These are phyloP conservation scores for Rhodotorula diobovata DNA, from an alignment of 768 basidiomycete species.

Conservation along the genomic window DNA sequence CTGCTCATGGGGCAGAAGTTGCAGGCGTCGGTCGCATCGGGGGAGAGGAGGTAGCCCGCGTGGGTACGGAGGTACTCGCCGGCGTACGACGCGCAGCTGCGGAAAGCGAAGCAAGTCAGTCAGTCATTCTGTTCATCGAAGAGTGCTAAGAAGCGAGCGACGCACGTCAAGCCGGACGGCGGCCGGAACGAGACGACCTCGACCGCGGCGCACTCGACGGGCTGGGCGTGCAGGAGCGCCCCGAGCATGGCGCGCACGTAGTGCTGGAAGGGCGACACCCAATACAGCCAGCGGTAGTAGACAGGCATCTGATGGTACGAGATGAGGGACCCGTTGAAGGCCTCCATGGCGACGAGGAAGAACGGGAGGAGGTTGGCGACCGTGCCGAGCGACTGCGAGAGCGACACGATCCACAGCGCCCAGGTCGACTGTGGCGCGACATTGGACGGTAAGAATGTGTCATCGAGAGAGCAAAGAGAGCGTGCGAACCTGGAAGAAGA, in stretches of 20 bases:
- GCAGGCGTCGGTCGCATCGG: slow-evolving; percentile 6
- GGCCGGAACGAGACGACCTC: slow-evolving; percentile 64
- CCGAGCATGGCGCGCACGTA: slow-evolving; percentile 42
- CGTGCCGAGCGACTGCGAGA: slow-evolving; percentile 43
- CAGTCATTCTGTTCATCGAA: not conserved
- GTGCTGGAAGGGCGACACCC: slow-evolving; percentile 50
- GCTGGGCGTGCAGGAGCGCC: slow-evolving; percentile 44
- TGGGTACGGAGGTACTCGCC: slow-evolving; percentile 52
- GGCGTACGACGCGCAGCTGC: slow-evolving; percentile 55
- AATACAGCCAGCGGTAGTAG: slow-evolving; percentile 47
- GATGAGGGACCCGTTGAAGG: slow-evolving; percentile 35
- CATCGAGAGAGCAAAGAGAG: slow-evolving; percentile 9
- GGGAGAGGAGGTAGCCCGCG: slow-evolving; percentile 56
- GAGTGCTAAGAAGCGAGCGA: slow-evolving; percentile 50
- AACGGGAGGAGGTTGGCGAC: slow-evolving; percentile 45
- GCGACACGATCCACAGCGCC: slow-evolving; percentile 36
- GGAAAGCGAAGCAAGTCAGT: not conserved
- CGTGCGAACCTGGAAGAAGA: slow-evolving; percentile 48
- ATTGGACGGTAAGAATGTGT: no score
- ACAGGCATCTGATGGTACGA: slow-evolving; percentile 33
- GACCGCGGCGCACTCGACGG: slow-evolving; percentile 54
- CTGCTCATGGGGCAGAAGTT: slow-evolving; percentile 29
- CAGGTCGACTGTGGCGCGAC: slow-evolving; percentile 31
- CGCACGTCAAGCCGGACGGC: slow-evolving; percentile 50
- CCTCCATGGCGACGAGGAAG: slow-evolving; percentile 49